phyloP scores from a whole-genome alignment of 345 rosid genomes.

The Hibiscus tridactylites region DNA sequence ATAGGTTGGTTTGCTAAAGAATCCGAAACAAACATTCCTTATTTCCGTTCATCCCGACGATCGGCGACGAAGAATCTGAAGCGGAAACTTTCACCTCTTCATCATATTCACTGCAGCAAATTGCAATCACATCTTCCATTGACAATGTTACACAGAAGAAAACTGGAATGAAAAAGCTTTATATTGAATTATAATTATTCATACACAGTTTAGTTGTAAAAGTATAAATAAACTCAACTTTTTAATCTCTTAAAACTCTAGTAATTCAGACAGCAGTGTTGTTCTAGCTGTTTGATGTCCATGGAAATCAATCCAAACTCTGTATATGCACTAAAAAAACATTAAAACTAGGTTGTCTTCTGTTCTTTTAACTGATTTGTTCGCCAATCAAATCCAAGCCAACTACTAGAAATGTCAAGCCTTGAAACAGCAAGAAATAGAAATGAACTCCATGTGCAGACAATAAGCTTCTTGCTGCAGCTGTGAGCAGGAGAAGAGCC shows the following conservation, averaged over 20 bases:
- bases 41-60: background rate
- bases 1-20: too few relatives aligned
- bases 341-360: background rate
- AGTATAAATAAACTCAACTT: constrained; percentile 9
- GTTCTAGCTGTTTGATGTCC: background rate
- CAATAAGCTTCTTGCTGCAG: constrained; percentile 69
- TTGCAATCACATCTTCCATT: background rate
- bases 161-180: background rate
- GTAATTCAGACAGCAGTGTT: constrained; percentile 5
- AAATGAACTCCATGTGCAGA: constrained; percentile 89
- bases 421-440: constrained; percentile 86
- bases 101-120: background rate
- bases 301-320: constrained; percentile 7
- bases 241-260: background rate
- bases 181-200: background rate
- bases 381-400: constrained; percentile 95
- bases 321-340: constrained; percentile 2
- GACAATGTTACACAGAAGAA: background rate
- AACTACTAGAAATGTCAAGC: constrained; percentile 64
- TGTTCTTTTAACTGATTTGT: constrained; percentile 40
- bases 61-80: background rate
- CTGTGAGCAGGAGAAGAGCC: constrained; percentile 74
- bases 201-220: constrained; percentile 2
- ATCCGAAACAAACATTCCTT: too few relatives aligned
- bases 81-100: background rate